A percentile compares a stretch with the other conserved stretches of the same genome.
Conservation (phyloP, 768 basidiomycete species). For the Tephrocybe sp. region DNA sequence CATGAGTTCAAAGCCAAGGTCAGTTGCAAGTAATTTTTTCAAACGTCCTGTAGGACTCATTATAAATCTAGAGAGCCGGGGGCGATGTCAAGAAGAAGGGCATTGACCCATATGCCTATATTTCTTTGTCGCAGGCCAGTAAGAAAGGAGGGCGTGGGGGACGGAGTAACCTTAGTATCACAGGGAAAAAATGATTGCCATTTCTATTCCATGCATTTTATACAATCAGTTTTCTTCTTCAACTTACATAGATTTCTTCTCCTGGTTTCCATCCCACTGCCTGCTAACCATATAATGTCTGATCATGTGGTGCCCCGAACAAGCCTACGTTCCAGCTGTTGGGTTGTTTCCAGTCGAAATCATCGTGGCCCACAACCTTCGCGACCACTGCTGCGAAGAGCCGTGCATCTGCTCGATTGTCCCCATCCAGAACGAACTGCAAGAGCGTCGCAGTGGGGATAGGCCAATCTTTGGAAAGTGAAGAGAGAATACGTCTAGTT, state of each 20-base stretch:
- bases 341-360: conserved; percentile 59
- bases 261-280: conserved; percentile 40
- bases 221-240: conserved; percentile 6
- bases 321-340: conserved; percentile 65
- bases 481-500: conserved; percentile 61
- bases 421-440: conserved; percentile 81
- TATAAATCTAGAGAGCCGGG: conserved; percentile 74
- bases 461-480: conserved; percentile 49
- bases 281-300: conserved; percentile 72
- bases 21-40: conserved; percentile 22
- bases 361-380: conserved; percentile 44
- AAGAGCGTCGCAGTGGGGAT: conserved; percentile 60
- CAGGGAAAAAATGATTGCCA: conserved; percentile 53
- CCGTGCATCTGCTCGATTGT: conserved; percentile 73
- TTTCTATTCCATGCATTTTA: conserved; percentile 15
- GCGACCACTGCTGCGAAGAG: conserved; percentile 55
- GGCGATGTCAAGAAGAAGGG: conserved; percentile 90
- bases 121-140: conserved; percentile 80
- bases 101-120: conserved; percentile 90
- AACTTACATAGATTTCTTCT: background rate
- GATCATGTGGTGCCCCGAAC: conserved; percentile 74
- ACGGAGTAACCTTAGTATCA: conserved; percentile 50
- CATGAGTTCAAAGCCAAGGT: conserved; percentile 97
- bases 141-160: conserved; percentile 53
- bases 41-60: conserved; percentile 10